Conservation (phyloP, 805 yeast genomes). For the Candida piceae region DNA sequence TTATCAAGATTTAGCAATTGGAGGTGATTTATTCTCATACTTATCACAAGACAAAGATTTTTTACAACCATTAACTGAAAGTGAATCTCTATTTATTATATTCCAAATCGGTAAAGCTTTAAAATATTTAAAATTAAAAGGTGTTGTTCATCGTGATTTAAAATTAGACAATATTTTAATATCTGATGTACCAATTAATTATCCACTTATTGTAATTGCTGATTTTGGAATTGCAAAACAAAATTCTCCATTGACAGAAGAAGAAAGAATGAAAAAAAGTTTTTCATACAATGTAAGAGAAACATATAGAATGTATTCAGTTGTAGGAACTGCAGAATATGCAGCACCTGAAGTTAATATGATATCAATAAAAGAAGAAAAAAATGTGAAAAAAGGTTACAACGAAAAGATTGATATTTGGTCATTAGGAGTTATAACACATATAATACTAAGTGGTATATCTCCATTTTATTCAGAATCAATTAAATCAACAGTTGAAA, state of each 20-base stretch:
- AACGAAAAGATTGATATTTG: constrained; percentile 59
- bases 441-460: constrained; percentile 56
- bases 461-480: constrained; percentile 53
- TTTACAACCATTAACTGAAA: constrained; percentile 41
- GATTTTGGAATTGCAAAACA: constrained; percentile 57
- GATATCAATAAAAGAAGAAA: not conserved
- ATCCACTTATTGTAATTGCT: constrained; percentile 51
- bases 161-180: constrained; percentile 65
- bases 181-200: constrained; percentile 46
- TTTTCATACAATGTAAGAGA: no score
- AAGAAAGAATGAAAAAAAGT: no score
- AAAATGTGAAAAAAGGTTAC: constrained; percentile 34
- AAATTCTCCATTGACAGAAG: constrained; percentile 5
- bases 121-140: constrained; percentile 45
- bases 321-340: constrained; percentile 54
- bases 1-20: constrained; percentile 90
- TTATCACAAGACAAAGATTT: constrained; percentile 59
- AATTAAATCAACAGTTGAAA: constrained; percentile 37
- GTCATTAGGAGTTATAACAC: constrained; percentile 61
- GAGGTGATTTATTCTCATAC: constrained; percentile 92
- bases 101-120: constrained; percentile 56
- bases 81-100: constrained; percentile 47
- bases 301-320: constrained; percentile 27
- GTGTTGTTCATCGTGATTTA: constrained; percentile 62
- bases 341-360: constrained; percentile 65